Evolutionary conservation across 148 eudicot genomes (phyloP).

Genomic region (Dysphania ambrosioides): DNA sequence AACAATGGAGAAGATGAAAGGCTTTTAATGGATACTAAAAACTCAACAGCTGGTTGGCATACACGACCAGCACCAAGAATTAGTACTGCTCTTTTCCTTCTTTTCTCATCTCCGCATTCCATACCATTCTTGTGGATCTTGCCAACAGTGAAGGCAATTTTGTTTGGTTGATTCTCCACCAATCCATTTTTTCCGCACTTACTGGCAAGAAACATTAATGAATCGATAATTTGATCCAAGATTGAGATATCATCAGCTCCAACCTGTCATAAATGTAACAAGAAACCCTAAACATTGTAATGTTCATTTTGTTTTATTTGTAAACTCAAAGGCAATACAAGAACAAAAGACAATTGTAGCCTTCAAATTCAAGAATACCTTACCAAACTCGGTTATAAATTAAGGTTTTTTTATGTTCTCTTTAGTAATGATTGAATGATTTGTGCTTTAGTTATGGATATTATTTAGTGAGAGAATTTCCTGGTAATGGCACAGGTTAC

Average conservation of each 20-base stretch:
- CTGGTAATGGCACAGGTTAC: neutral
- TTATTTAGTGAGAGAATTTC: neutral
- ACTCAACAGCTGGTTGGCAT: conserved; percentile 89
- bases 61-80: conserved; percentile 99
- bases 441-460: neutral
- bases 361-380: neutral
- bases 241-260: conserved; percentile 71
- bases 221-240: conserved; percentile 75
- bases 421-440: neutral
- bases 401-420: too few species aligned
- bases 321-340: neutral
- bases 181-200: conserved; percentile 39
- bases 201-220: conserved; percentile 63
- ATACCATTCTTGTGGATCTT: conserved; percentile 40
- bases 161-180: conserved; percentile 38
- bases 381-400: neutral
- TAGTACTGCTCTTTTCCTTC: conserved; percentile 48
- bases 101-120: conserved; percentile 27
- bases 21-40: conserved; percentile 62
- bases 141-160: conserved; percentile 56
- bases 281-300: neutral
- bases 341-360: neutral
- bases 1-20: conserved; percentile 44
- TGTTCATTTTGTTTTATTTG: neutral
- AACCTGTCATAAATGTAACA: conserved; percentile 49